Percentiles rank a stretch among this genome's conserved stretches.
phyloP scores from a whole-genome alignment of 495 filamentous ascomycete species.

The Tuber melanosporum region DNA sequence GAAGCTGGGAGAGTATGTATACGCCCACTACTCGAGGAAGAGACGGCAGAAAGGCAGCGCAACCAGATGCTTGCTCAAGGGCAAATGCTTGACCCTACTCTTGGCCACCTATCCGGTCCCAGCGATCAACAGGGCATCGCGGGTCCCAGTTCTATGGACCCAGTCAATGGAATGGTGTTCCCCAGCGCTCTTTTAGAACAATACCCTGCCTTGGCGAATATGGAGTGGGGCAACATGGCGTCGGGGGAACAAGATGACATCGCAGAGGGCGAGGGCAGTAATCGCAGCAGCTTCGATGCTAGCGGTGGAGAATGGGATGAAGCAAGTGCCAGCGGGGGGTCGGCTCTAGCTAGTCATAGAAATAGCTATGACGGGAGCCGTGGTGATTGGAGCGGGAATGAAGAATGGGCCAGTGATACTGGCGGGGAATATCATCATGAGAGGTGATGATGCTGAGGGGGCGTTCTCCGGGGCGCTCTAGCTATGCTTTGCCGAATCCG shows the following conservation, averaged over 20 bases:
- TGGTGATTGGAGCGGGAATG: slow-evolving; percentile 32
- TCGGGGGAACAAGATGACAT: slow-evolving; percentile 45
- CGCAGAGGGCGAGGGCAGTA: slow-evolving; percentile 47
- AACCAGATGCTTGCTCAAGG: slow-evolving; percentile 52
- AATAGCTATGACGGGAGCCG: slow-evolving; percentile 43
- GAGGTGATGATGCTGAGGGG: slow-evolving; percentile 13
- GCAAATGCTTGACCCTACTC: slow-evolving; percentile 45
- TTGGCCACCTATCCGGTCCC: slow-evolving; percentile 45
- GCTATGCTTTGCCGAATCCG: not conserved
- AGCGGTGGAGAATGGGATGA: slow-evolving; percentile 56
- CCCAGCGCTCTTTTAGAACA: slow-evolving; percentile 83
- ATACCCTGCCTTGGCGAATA: slow-evolving; percentile 77
- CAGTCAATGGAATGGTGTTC: slow-evolving; percentile 58
- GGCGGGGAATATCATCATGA: slow-evolving; percentile 28
- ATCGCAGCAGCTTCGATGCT: slow-evolving; percentile 82
- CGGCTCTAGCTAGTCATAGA: slow-evolving; percentile 33
- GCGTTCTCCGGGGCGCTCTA: not conserved
- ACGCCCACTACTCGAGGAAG: slow-evolving; percentile 86
- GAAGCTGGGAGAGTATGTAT: slow-evolving; percentile 95
- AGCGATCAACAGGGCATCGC: slow-evolving; percentile 19
- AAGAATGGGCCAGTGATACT: slow-evolving; percentile 37
- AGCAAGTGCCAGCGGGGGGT: slow-evolving; percentile 33
- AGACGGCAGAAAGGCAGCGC: slow-evolving; percentile 68
- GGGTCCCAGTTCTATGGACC: slow-evolving; percentile 49
- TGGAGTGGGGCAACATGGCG: slow-evolving; percentile 62